These are phyloP conservation scores for Lecanicillium sp. DNA, from an alignment of 2,329 filamentous ascomycete genomes.

Conservation along the genomic window DNA sequence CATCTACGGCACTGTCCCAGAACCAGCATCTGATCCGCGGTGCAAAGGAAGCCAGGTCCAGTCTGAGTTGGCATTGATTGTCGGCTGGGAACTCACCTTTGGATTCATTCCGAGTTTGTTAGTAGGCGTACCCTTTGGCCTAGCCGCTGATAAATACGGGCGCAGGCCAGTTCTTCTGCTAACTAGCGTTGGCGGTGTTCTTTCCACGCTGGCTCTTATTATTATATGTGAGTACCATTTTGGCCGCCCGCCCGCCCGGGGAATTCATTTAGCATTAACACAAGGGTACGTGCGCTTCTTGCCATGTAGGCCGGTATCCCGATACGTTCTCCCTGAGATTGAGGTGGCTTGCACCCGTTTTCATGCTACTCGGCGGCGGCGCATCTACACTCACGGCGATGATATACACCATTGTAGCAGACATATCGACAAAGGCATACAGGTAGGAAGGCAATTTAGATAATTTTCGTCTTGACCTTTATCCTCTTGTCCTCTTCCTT, in stretches of 20 bases:
- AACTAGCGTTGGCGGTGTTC: conserved; percentile 9
- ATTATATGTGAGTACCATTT: conserved; percentile 7
- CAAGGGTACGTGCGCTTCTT: too few species aligned
- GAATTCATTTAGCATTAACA: too few species aligned
- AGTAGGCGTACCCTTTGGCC: conserved; percentile 13
- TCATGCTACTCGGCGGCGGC: conserved; percentile 14
- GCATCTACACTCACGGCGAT: conserved; percentile 12
- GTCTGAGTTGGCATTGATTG: conserved; percentile 13
- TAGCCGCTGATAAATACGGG: conserved; percentile 13
- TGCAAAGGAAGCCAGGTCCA: conserved; percentile 14
- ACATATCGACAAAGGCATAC: conserved; percentile 4
- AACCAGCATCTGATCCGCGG: conserved; percentile 2
- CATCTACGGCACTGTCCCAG: background rate
- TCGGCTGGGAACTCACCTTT: conserved; percentile 13
- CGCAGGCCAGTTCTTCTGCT: conserved; percentile 10
- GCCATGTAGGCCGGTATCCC: conserved; percentile 10
- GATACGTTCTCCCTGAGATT: conserved; percentile 10
- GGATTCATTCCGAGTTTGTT: conserved; percentile 11
- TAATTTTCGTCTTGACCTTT: too few species aligned
- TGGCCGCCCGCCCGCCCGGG: too few species aligned
- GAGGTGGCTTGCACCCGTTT: conserved; percentile 11
- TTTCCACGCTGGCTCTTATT: conserved; percentile 1
- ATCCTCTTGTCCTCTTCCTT: too few species aligned
- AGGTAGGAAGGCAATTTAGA: too few species aligned
- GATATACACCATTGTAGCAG: conserved; percentile 13